Base-by-base conservation (phyloP, 164 flowering plant species). In the Liriodendron chinense region DNA sequence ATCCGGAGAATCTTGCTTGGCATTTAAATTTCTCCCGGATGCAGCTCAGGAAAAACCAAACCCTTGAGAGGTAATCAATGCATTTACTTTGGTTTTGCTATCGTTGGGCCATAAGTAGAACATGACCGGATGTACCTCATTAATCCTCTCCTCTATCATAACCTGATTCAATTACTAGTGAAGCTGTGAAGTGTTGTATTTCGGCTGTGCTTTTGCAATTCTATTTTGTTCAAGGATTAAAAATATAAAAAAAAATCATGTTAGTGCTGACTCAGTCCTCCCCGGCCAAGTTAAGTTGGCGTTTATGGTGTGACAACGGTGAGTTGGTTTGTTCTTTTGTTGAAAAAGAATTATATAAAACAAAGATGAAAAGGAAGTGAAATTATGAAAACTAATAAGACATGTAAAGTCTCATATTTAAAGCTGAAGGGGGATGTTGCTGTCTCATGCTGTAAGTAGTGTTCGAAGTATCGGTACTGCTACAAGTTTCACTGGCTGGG, bases 1-100 rank as follows among this genome's bases (percentile, higher is more conserved):
- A 92, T 82, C 98, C 98, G 43, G 89, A 88, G 2, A 89, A 91
- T 80, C 92, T 94, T 75, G 99, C 98, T 73, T 96, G 99, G 99
- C 98, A 96, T 77, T 89, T 94, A 18, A 91, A 91, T 78, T 96
- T 85, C 82, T 96, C 98, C 1, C 87, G 99, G 14, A 92, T 87
- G 90, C 98, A 96, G 84, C 82, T 96, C 68, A 85, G 98, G 82
- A 94, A 94, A 85, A 92, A 90, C 80, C 89, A 91, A 80, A 86
- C 88, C 1, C 93, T 96, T 70, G 97, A 86, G 83, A 90, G 97
- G 98, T 92, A 78, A 26, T 20, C 56, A 7, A 12, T 50, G 3
- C 18, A 57, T 47, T 53, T 57, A 2, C 0, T 28, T 2, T 34
- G 28, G 47, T 34, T 34, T 34, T 34, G 43, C 43, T 34, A 2